A percentile compares a stretch with the other conserved stretches of the same genome.
Evolutionary conservation across 352 stramenopile genomes (phyloP).

Genomic region (Globisporangium spinosum): DNA sequence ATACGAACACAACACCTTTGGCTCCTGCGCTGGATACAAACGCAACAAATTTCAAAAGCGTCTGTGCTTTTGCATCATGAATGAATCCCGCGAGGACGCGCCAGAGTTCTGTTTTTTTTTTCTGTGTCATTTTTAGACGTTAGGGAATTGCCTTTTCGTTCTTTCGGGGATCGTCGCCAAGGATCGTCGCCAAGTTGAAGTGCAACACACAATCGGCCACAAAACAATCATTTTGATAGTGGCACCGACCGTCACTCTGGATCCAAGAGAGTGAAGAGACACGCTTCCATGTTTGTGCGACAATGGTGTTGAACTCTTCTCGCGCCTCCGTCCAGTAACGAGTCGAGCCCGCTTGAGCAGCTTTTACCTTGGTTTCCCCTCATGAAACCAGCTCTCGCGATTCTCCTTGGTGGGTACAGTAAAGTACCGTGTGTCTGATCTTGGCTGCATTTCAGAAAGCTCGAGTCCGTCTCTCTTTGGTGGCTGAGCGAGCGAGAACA

Average conservation of each 20-base stretch:
- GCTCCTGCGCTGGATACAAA: background rate
- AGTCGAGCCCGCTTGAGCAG: background rate
- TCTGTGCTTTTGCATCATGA: background rate
- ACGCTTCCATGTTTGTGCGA: slow-evolving; percentile 2
- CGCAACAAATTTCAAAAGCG: slow-evolving; percentile 9
- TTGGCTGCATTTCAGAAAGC: background rate
- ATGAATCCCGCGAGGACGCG: background rate
- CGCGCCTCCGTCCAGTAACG: too few species aligned
- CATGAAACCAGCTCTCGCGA: background rate
- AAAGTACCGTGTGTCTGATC: slow-evolving; percentile 3
- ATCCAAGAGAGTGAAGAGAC: slow-evolving; percentile 9
- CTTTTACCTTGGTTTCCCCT: slow-evolving; percentile 7
- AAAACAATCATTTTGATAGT: slow-evolving; percentile 6
- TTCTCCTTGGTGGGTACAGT: background rate
- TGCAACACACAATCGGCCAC: background rate
- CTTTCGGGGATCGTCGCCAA: too few species aligned
- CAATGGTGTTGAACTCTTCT: background rate
- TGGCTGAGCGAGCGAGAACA: background rate
- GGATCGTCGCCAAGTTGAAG: slow-evolving; percentile 8
- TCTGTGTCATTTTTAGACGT: background rate
- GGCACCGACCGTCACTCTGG: slow-evolving; percentile 10
- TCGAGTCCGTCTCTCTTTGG: background rate
- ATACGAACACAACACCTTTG: slow-evolving; percentile 1
- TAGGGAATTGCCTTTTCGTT: too few species aligned
- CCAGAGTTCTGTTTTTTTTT: slow-evolving; percentile 4